A percentile compares a stretch with the other conserved stretches of the same genome.
phyloP scores from a whole-genome alignment of 2,329 filamentous ascomycete species.

The Penicillium olsonii region DNA sequence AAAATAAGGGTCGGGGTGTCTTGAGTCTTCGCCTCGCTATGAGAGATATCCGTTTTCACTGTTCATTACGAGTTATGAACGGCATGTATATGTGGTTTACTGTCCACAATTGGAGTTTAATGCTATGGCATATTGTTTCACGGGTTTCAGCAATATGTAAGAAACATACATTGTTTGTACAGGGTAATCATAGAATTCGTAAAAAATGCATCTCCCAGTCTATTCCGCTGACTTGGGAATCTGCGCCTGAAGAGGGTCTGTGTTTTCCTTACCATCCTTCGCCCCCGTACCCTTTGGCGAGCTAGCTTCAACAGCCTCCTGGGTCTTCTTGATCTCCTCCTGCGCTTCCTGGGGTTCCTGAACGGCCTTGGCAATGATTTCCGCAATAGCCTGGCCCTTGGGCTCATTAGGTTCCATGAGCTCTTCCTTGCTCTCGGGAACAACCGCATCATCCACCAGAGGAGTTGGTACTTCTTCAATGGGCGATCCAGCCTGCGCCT shows the following conservation, averaged over 20 bases:
- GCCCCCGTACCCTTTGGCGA: constrained; percentile 1
- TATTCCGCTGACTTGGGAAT: constrained; percentile 14
- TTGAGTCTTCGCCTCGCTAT: not conserved
- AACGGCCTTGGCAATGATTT: constrained; percentile 4
- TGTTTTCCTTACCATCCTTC: constrained; percentile 14
- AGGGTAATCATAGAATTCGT: constrained; percentile 20
- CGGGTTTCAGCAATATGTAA: constrained; percentile 2
- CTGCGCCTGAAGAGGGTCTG: not conserved
- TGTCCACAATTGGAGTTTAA: constrained; percentile 1
- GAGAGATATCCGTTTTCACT: not conserved
- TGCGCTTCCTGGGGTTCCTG: constrained; percentile 1
- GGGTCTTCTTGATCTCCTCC: constrained; percentile 2
- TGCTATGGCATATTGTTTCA: constrained; percentile 2
- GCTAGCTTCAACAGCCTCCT: not conserved
- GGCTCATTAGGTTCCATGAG: constrained; percentile 10
- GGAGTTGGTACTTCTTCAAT: constrained; percentile 25
- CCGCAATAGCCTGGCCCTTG: constrained; percentile 3
- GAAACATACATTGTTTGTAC: constrained; percentile 14
- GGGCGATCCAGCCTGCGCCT: constrained; percentile 22
- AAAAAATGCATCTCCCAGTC: constrained; percentile 11
- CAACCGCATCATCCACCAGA: not conserved
- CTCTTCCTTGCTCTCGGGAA: constrained; percentile 1
- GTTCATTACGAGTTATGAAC: constrained; percentile 24
- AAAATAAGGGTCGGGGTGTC: constrained; percentile 22
- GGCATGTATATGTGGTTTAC: constrained; percentile 12